Percentiles rank a stretch among this genome's conserved stretches.
phyloP scores from a whole-genome alignment of 257 asterid genomes.

The Mitragyna speciosa region DNA sequence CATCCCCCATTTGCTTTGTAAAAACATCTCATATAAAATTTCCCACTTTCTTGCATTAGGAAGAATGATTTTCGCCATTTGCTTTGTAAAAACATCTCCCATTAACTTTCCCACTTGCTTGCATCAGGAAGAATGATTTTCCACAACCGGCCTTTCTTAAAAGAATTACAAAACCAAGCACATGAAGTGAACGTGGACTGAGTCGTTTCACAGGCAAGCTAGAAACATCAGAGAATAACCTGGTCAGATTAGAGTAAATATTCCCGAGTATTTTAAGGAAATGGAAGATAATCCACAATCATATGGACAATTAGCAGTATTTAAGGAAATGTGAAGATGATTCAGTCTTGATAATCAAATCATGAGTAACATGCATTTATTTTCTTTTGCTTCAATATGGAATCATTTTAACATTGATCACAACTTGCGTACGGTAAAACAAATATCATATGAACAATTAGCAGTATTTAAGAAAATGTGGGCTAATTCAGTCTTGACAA shows the following conservation, averaged over 20 bases:
- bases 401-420: not conserved
- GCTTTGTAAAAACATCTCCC: too few relatives aligned
- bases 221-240: not conserved
- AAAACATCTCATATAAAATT: too few relatives aligned
- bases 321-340: not conserved
- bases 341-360: too few relatives aligned
- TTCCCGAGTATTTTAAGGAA: not conserved
- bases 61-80: too few relatives aligned
- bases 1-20: too few relatives aligned
- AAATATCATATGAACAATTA: too few relatives aligned
- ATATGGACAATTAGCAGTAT: not conserved
- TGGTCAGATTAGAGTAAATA: not conserved
- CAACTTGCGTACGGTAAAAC: not conserved
- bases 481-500: not conserved
- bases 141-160: not conserved
- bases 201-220: too few relatives aligned
- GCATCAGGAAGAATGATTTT: not conserved
- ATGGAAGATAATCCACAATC: too few relatives aligned
- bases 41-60: too few relatives aligned
- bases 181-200: too few relatives aligned
- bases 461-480: not conserved
- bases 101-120: too few relatives aligned
- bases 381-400: conserved; percentile 5
- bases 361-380: conserved; percentile 1
- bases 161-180: not conserved